These are phyloP conservation scores for Lepidium aucheri DNA, from an alignment of 345 rosid species.

Conservation along the genomic window DNA sequence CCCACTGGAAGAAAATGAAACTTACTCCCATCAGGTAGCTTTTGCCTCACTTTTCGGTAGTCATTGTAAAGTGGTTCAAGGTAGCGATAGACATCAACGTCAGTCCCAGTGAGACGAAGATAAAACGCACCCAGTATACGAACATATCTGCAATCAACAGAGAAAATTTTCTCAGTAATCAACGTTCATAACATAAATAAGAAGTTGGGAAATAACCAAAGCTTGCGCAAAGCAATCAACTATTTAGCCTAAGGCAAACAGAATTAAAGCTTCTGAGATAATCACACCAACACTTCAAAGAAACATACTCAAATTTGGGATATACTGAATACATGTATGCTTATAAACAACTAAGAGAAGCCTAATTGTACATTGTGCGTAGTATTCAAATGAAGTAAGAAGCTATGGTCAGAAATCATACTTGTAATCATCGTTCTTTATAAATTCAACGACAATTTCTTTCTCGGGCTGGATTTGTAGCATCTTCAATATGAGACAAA, in stretches of 20 bases:
- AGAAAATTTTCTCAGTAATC: not conserved
- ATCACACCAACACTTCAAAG: not conserved
- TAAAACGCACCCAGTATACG: constrained; percentile 88
- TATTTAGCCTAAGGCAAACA: not conserved
- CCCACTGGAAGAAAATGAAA: not conserved
- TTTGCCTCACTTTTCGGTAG: constrained; percentile 67
- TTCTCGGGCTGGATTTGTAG: constrained; percentile 95
- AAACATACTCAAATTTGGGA: not conserved
- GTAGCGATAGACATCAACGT: constrained; percentile 69
- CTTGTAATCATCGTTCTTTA: constrained; percentile 92
- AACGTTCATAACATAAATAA: not conserved
- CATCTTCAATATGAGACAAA: constrained; percentile 81
- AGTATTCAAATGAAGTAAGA: not conserved
- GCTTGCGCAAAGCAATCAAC: not conserved
- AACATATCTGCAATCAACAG: constrained; percentile 47
- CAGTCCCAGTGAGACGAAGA: constrained; percentile 75
- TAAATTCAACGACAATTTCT: constrained; percentile 85
- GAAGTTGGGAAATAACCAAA: not conserved
- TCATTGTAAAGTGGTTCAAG: constrained; percentile 83
- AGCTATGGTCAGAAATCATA: constrained; percentile 7
- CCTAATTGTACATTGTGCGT: too few species aligned
- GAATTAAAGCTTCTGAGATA: not conserved
- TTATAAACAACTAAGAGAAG: too few species aligned
- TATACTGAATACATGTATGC: too few species aligned
- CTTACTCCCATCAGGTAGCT: constrained; percentile 66